phyloP scores from a whole-genome alignment of 2,329 filamentous ascomycete genomes.

The Neurospora sp. region DNA sequence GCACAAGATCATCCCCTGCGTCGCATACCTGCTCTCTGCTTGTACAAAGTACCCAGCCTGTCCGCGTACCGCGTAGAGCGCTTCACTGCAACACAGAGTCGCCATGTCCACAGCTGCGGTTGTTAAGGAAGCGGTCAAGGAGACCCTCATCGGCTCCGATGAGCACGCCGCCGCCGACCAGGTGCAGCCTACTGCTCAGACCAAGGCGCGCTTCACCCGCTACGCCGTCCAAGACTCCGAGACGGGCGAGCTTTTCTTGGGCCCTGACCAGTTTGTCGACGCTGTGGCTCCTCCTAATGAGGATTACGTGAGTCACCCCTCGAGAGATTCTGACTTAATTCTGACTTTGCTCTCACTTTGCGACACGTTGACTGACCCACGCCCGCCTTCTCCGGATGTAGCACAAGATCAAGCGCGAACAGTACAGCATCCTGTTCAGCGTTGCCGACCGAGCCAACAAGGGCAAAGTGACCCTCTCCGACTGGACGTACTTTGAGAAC shows the following conservation, averaged over 20 bases:
- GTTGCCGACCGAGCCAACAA: constrained; percentile 72
- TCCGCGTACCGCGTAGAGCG: neutral
- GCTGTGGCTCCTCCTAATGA: constrained; percentile 79
- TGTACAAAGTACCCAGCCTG: neutral
- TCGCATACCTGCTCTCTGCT: neutral
- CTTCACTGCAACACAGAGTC: constrained; percentile 1
- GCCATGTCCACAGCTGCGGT: constrained; percentile 34
- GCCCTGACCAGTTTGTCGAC: constrained; percentile 76
- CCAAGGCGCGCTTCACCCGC: constrained; percentile 64
- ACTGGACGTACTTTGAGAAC: constrained; percentile 93
- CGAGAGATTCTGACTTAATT: constrained; percentile 58
- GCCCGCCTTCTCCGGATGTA: constrained; percentile 28
- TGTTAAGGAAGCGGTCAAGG: constrained; percentile 66
- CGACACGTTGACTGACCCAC: constrained; percentile 1
- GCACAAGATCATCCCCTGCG: neutral
- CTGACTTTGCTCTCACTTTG: neutral
- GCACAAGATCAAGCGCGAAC: constrained; percentile 97
- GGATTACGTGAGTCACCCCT: constrained; percentile 67
- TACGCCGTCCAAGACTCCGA: constrained; percentile 67
- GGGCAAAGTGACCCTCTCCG: constrained; percentile 66
- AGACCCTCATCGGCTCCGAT: constrained; percentile 57
- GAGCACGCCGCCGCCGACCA: constrained; percentile 32
- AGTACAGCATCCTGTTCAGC: constrained; percentile 86
- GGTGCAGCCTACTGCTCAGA: constrained; percentile 60
- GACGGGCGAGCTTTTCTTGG: constrained; percentile 70